phyloP scores from a whole-genome alignment of 2,329 filamentous ascomycete species.

The Tolypocladium ovalisporum region DNA sequence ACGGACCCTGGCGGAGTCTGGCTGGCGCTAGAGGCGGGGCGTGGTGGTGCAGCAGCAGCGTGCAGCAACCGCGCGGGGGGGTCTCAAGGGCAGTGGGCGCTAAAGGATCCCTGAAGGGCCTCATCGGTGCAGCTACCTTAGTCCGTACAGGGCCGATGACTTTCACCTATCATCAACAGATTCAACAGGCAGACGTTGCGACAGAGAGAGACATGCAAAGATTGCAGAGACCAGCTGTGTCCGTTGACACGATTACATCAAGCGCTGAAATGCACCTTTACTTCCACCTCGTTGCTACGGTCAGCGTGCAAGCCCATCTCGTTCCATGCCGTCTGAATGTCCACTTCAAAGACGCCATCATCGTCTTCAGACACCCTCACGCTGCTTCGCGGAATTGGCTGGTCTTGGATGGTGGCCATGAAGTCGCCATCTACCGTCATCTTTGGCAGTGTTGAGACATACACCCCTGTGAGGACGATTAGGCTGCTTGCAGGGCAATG shows the following conservation, averaged over 20 bases:
- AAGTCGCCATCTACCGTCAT: slow-evolving; percentile 54
- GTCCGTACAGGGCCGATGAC: too few species aligned
- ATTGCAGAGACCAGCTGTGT: too few species aligned
- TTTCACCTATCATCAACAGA: too few species aligned
- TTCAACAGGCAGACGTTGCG: too few species aligned
- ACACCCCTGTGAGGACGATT: slow-evolving; percentile 43
- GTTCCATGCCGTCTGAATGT: slow-evolving; percentile 67
- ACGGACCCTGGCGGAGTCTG: slow-evolving; percentile 9
- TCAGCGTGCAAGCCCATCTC: slow-evolving; percentile 57
- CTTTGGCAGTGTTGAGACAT: slow-evolving; percentile 57
- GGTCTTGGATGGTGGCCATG: slow-evolving; percentile 63
- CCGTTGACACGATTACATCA: slow-evolving; percentile 6
- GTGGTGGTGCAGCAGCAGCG: too few species aligned
- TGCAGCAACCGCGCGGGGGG: neutral
- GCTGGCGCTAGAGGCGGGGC: neutral
- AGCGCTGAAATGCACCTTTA: slow-evolving; percentile 48
- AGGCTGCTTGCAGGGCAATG: neutral
- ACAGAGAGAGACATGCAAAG: too few species aligned
- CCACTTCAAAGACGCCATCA: slow-evolving; percentile 59
- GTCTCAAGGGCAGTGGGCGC: neutral
- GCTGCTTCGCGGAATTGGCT: slow-evolving; percentile 55
- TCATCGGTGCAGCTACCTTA: too few species aligned
- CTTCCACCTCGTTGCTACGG: slow-evolving; percentile 70
- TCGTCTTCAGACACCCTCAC: slow-evolving; percentile 47
- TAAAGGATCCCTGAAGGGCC: neutral